Evolutionary conservation across 768 basidiomycete genomes (phyloP).

Genomic region (Hericium erinaceus): DNA sequence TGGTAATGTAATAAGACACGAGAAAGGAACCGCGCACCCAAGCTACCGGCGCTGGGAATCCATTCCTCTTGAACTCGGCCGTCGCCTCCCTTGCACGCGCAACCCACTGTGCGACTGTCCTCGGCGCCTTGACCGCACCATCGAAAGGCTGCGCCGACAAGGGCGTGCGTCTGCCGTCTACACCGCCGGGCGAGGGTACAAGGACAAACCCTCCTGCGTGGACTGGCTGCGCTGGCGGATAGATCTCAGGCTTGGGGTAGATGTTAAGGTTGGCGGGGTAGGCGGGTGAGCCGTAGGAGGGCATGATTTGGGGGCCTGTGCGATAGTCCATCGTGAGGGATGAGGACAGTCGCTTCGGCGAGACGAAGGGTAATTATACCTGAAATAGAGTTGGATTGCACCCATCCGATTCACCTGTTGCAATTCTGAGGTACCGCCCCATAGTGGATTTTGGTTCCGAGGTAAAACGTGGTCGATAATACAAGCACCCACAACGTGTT

Average conservation of each 20-base stretch:
- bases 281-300: not conserved
- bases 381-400: no score
- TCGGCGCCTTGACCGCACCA: not conserved
- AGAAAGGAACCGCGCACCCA: slow-evolving; percentile 4
- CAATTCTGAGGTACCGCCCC: no score
- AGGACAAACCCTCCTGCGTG: not conserved
- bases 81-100: slow-evolving; percentile 5
- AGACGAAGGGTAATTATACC: no score
- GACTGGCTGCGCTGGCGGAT: not conserved
- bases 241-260: not conserved
- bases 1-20: not conserved
- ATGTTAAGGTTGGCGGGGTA: not conserved
- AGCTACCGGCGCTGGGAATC: slow-evolving; percentile 10
- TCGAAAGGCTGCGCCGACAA: not conserved
- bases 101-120: slow-evolving; percentile 9
- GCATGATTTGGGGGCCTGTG: not conserved
- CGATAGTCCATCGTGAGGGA: not conserved
- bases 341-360: no score
- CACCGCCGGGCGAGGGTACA: not conserved
- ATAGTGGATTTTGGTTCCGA: no score
- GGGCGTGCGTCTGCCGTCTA: not conserved
- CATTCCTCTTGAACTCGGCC: slow-evolving; percentile 4
- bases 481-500: no score
- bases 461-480: no score
- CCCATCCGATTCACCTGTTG: no score